Evolutionary conservation across 352 stramenopile genomes (phyloP).

Genomic region (Plasmopara halstedii): DNA sequence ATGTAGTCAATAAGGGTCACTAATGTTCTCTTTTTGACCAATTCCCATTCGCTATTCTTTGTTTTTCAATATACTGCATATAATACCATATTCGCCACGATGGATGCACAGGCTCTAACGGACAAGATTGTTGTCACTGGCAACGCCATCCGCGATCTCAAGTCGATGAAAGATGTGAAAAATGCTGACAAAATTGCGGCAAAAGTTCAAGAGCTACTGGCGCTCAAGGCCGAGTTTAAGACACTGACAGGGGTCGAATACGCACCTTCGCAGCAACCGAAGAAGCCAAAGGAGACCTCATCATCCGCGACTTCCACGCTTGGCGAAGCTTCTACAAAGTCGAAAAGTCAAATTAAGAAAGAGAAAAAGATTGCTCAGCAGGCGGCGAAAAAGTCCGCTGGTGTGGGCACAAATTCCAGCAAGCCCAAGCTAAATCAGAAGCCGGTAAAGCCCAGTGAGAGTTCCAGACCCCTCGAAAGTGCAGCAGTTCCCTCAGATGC

Average conservation of each 20-base stretch:
- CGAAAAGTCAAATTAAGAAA: constrained; percentile 85
- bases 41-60: constrained; percentile 8
- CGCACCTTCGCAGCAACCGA: constrained; percentile 30
- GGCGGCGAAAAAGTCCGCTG: constrained; percentile 44
- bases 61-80: constrained; percentile 8
- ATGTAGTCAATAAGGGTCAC: no score
- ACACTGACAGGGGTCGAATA: constrained; percentile 65
- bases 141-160: constrained; percentile 74
- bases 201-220: constrained; percentile 53
- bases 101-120: constrained; percentile 30
- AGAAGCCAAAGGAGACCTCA: constrained; percentile 29
- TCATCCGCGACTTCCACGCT: constrained; percentile 8
- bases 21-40: constrained; percentile 25
- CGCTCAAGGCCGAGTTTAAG: constrained; percentile 80
- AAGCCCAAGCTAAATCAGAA: constrained; percentile 40
- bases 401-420: constrained; percentile 20
- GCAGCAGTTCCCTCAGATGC: constrained; percentile 44
- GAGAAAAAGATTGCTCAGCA: constrained; percentile 79
- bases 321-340: constrained; percentile 36
- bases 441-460: constrained; percentile 64
- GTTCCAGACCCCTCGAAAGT: constrained; percentile 54
- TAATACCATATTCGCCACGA: constrained; percentile 1
- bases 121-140: constrained; percentile 68
- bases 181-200: constrained; percentile 34
- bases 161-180: constrained; percentile 56